Evolutionary conservation across 768 basidiomycete species (phyloP).

Genomic region (Serendipita sp.): DNA sequence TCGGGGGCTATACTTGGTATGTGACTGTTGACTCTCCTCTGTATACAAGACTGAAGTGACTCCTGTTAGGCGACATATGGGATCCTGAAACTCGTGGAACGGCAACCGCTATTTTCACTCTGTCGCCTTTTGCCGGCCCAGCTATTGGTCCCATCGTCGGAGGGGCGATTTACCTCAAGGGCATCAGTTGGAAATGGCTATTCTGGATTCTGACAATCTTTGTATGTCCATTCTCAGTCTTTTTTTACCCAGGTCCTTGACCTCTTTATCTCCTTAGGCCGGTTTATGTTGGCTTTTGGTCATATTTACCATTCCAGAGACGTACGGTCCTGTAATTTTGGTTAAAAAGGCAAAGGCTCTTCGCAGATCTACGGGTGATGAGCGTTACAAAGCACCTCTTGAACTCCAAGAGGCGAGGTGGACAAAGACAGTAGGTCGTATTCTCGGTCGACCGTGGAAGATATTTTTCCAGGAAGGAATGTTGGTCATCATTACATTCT

Average conservation of each 20-base stretch:
- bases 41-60: not conserved
- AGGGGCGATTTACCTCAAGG: conserved; percentile 20
- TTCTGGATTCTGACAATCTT: conserved; percentile 22
- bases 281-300: conserved; percentile 3
- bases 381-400: conserved; percentile 21
- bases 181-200: conserved; percentile 19
- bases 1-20: conserved; percentile 21
- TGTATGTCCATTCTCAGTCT: conserved; percentile 16
- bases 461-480: conserved; percentile 15
- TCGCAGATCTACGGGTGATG: conserved; percentile 20
- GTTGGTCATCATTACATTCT: conserved; percentile 22
- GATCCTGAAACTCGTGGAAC: conserved; percentile 21
- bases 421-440: conserved; percentile 1
- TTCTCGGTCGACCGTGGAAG: conserved; percentile 7
- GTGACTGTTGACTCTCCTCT: not conserved
- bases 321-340: conserved; percentile 17
- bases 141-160: conserved; percentile 22
- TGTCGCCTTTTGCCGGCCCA: conserved; percentile 25
- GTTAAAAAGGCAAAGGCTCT: conserved; percentile 20
- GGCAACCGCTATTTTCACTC: conserved; percentile 21
- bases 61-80: conserved; percentile 13
- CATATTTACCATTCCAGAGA: conserved; percentile 5
- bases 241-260: conserved; percentile 15
- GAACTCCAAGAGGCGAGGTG: conserved; percentile 9
- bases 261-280: not conserved